Evolutionary conservation across 2,329 filamentous ascomycete genomes (phyloP), one percentile per base, ranked within the genome.

Genomic region (Penicillium sclerotigenum): DNA sequence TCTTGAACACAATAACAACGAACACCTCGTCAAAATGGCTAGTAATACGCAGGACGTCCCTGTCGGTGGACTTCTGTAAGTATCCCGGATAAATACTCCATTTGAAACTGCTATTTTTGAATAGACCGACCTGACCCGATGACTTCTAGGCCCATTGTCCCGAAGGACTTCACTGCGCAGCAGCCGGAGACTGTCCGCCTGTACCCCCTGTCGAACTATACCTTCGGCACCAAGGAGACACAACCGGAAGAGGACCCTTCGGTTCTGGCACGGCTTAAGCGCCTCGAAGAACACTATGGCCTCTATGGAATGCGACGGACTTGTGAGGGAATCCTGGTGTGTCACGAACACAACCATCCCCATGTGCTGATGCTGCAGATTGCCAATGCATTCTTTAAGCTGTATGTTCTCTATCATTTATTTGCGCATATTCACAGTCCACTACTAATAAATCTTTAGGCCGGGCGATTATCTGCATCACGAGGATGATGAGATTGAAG

Each of bases 351-450:
- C 81, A 97, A 97, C 78, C 94, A 97, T 75, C 94, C 94, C 14
- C 94, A 99, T 75, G 96, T 99, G 62, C 80, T 99, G 64, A 97
- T 99, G 94, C 83, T 99, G 61, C 94, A 99, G 81, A 99, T 99
- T 69, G 94, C 94, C 51, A 99, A 99, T 75, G 93, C 94, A 24
- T 99, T 99, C 80, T 99, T 99, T 81, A 99, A 99, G 79, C 84
- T 99, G 74, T 87, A 76, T 16, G 79, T 70, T 45, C 26, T n/a
- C 34, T 37, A 37, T 22, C 18, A 26, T 14, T 28, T 24, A 26
- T 29, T 20, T 37, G 14, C 18, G 9, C 18, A 22, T 16, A 37
- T 24, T 14, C 18, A 18, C 13, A 33, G 45, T 47, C 5, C n/a
- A 28, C 26, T 38, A 43, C 51, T 58, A 38, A 58, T 40, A n/a